Base-by-base conservation (phyloP, 1,139 yeast species). In the Candida smagusa region DNA sequence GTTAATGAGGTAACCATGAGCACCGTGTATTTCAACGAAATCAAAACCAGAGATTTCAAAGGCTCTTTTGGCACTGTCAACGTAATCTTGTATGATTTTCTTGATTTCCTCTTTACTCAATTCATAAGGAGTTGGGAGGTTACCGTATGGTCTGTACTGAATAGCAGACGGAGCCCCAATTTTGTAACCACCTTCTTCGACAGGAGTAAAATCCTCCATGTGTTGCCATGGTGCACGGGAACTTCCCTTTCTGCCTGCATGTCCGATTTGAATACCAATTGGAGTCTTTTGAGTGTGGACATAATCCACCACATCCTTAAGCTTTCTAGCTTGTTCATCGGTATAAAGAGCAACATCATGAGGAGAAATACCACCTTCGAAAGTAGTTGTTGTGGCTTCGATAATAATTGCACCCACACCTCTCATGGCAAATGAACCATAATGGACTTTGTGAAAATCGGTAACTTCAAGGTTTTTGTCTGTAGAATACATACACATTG, bases 1-100 rank as follows among this genome's bases (percentile, higher is more conserved):
- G 59, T 81, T 82, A 34, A 81, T 51, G 38, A 84, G 63, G 58
- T 79, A 83, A 9, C 89, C 89, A 58, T 83, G 80, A 12, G 88
- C 90, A 33, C 63, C 65, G 51, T 83, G 90, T 40, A 84, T 54
- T 58, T 84, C 87, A 30, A 84, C 72, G 46, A 79, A 80, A 53
- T 84, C 90, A 43, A 81, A 80, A n/a, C 89, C 88, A 3, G 84
- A 83, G 21, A 39, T 39, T 6, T 53, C 64, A 31, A 76, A 45
- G 2, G 81, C 75, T 35, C 64, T 63, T 47, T 61, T 60, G n/a
- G 58, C 58, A 9, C 55, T 51, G 2, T 45, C 47, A 16, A 66
- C 72, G 47, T 63, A 77, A 7, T 61, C 59, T 21, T 57, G 45
- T 12, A 68, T 56, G 4, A 71, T 36, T 1, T 48, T 43, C 32